phyloP scores from a whole-genome alignment of 140 eudicot genomes.

The Oenanthe javanica region DNA sequence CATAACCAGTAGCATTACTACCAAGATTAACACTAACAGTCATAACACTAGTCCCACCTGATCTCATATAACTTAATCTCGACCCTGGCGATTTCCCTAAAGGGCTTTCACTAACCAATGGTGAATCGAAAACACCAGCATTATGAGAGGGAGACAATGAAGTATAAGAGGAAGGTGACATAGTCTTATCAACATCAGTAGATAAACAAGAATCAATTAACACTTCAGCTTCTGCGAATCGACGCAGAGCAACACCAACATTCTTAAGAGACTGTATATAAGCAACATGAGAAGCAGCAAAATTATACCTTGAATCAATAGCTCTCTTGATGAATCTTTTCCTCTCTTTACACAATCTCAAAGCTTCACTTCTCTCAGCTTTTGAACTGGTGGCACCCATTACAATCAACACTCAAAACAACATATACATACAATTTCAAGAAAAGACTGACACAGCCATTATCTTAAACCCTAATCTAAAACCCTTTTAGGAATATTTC shows the following conservation, averaged over 20 bases:
- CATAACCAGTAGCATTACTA: slow-evolving; percentile 28
- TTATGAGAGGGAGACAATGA: slow-evolving; percentile 62
- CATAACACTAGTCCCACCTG: slow-evolving; percentile 52
- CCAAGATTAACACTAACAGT: slow-evolving; percentile 58
- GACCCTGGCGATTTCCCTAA: slow-evolving; percentile 23
- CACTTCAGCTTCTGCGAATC: slow-evolving; percentile 80
- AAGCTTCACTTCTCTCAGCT: slow-evolving; percentile 57
- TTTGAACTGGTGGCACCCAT: slow-evolving; percentile 79
- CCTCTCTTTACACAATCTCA: slow-evolving; percentile 73
- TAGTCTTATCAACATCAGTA: slow-evolving; percentile 59
- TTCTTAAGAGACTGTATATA: slow-evolving; percentile 60
- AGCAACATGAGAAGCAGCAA: slow-evolving; percentile 90
- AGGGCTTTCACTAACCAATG: slow-evolving; percentile 38
- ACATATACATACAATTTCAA: neutral
- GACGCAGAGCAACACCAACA: slow-evolving; percentile 58
- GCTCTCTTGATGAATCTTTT: slow-evolving; percentile 69
- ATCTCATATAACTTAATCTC: slow-evolving; percentile 68
- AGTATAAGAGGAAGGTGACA: slow-evolving; percentile 52
- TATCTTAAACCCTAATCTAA: slow-evolving; percentile 8
- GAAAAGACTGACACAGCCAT: neutral
- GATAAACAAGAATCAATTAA: slow-evolving; percentile 41
- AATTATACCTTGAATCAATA: slow-evolving; percentile 67
- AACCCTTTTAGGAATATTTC: neutral
- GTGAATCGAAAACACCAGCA: slow-evolving; percentile 39
- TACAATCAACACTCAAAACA: neutral